phyloP scores from a whole-genome alignment of 768 basidiomycete genomes.

The Kondoa malvinella region DNA sequence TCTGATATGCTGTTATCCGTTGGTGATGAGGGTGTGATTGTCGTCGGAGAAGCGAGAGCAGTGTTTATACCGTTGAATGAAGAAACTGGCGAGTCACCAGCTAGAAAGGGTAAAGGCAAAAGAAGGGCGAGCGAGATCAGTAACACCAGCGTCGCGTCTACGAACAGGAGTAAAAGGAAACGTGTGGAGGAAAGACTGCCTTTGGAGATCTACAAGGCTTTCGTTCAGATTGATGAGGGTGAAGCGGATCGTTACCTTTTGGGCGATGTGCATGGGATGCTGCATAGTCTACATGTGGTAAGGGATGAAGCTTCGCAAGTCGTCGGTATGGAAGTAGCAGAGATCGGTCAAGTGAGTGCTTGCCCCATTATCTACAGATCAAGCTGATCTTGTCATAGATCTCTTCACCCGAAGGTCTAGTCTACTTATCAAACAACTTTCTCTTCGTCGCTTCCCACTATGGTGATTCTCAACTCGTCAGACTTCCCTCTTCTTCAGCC shows the following conservation, averaged over 20 bases:
- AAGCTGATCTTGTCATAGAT: slow-evolving; percentile 35
- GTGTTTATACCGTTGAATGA: background rate
- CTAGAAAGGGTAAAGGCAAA: slow-evolving; percentile 37
- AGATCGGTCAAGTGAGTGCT: slow-evolving; percentile 53
- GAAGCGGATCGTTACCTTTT: slow-evolving; percentile 15
- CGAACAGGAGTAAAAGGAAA: background rate
- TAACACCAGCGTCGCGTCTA: background rate
- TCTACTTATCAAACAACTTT: slow-evolving; percentile 52
- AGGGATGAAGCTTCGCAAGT: slow-evolving; percentile 36
- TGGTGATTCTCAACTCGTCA: slow-evolving; percentile 61
- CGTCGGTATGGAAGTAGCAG: slow-evolving; percentile 34
- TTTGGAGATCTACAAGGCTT: slow-evolving; percentile 20
- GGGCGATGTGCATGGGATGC: slow-evolving; percentile 22
- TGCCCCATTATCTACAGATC: slow-evolving; percentile 9
- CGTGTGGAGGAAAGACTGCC: slow-evolving; percentile 20
- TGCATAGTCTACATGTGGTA: slow-evolving; percentile 17
- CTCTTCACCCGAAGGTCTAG: slow-evolving; percentile 52
- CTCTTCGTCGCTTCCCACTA: slow-evolving; percentile 65
- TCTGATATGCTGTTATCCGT: slow-evolving; percentile 20
- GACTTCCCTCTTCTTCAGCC: slow-evolving; percentile 40
- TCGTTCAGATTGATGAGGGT: background rate
- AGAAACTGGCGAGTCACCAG: background rate
- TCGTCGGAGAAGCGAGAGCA: slow-evolving; percentile 27
- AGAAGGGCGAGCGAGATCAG: background rate
- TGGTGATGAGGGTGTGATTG: slow-evolving; percentile 24